phyloP scores from a whole-genome alignment of 768 basidiomycete genomes.

The Calocybe cyanea region DNA sequence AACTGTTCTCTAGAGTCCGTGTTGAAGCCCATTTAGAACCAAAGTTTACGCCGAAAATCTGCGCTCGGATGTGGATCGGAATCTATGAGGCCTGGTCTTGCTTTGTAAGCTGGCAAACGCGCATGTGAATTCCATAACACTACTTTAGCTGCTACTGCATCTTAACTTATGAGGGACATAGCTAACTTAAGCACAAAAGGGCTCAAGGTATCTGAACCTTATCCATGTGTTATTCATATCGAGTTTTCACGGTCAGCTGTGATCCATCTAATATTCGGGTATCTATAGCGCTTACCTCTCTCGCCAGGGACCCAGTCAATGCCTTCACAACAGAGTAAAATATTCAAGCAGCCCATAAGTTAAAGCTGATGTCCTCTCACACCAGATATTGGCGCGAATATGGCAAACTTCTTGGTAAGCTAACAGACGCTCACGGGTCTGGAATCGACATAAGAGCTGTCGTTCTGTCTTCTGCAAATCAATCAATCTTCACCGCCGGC shows the following conservation, averaged over 20 bases:
- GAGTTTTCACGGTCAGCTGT: conserved; percentile 39
- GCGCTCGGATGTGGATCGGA: too few relatives aligned
- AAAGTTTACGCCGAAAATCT: too few relatives aligned
- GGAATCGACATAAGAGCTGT: conserved; percentile 59
- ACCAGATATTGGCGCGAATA: conserved; percentile 73
- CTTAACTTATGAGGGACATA: too few relatives aligned
- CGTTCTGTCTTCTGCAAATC: conserved; percentile 66
- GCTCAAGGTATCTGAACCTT: conserved; percentile 46
- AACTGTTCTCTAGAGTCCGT: too few relatives aligned
- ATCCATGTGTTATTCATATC: conserved; percentile 41
- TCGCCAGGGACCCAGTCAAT: conserved; percentile 57
- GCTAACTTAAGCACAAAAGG: conserved; percentile 26
- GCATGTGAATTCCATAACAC: too few relatives aligned
- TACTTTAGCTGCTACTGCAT: too few relatives aligned
- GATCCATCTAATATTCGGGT: too few relatives aligned
- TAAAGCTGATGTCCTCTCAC: not conserved
- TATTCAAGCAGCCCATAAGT: not conserved
- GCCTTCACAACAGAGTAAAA: conserved; percentile 52
- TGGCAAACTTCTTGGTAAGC: conserved; percentile 52
- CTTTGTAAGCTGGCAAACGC: too few relatives aligned
- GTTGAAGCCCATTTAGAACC: too few relatives aligned
- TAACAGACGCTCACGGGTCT: conserved; percentile 34
- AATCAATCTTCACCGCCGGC: conserved; percentile 80
- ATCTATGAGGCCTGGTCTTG: too few relatives aligned
- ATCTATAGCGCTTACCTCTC: too few relatives aligned